Evolutionary conservation across 2,329 filamentous ascomycete species (phyloP).

Genomic region (Talaromyces sp.): DNA sequence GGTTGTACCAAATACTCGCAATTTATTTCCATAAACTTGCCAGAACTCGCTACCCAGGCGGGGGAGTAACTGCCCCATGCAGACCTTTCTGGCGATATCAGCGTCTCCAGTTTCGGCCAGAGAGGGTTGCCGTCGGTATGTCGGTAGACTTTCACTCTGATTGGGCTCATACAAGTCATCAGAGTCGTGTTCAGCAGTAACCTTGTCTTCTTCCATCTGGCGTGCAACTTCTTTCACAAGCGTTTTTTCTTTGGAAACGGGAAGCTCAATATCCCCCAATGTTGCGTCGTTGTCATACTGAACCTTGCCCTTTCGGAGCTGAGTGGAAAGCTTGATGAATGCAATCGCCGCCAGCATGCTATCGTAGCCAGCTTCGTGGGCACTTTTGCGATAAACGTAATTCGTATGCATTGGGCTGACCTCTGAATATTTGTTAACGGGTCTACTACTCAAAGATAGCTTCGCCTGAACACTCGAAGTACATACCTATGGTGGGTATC

Average conservation of each 20-base stretch:
- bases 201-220: not conserved
- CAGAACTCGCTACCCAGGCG: slow-evolving; percentile 57
- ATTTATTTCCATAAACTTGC: slow-evolving; percentile 30
- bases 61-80: slow-evolving; percentile 54
- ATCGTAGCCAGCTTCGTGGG: slow-evolving; percentile 66
- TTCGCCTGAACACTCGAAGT: not conserved
- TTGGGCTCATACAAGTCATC: slow-evolving; percentile 8
- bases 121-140: not conserved
- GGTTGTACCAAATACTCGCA: slow-evolving; percentile 60
- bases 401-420: slow-evolving; percentile 35
- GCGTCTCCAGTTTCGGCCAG: slow-evolving; percentile 6
- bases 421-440: slow-evolving; percentile 28
- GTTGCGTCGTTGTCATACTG: too few species aligned
- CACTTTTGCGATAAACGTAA: slow-evolving; percentile 28
- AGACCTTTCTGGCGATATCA: slow-evolving; percentile 26
- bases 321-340: slow-evolving; percentile 58
- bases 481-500: slow-evolving; percentile 36
- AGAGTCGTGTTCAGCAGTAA: not conserved
- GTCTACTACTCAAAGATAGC: not conserved
- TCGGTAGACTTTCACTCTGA: not conserved
- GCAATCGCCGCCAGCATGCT: slow-evolving; percentile 63
- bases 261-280: not conserved
- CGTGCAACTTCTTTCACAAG: not conserved
- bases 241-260: not conserved
- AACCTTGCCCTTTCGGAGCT: slow-evolving; percentile 26